A percentile compares a stretch with the other conserved stretches of the same genome.
phyloP scores from a whole-genome alignment of 441 rosid species.

The Rhodomyrtus psidioides region DNA sequence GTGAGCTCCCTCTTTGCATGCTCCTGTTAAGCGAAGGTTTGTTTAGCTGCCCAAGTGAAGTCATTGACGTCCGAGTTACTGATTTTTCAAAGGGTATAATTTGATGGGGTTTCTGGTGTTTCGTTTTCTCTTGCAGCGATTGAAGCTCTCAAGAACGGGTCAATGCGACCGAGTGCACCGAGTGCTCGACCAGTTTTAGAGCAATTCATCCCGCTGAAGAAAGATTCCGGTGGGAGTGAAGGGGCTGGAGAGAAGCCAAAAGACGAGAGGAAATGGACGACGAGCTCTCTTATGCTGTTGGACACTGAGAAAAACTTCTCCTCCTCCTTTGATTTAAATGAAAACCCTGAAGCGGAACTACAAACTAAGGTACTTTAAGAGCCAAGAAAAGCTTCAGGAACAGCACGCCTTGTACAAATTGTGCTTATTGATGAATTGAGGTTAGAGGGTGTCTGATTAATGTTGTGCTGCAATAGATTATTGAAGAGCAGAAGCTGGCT shows the following conservation, averaged over 20 bases:
- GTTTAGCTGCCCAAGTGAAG: background rate
- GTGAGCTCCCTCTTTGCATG: background rate
- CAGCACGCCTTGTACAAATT: background rate
- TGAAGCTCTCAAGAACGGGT: background rate
- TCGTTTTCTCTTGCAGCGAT: background rate
- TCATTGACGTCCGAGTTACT: background rate
- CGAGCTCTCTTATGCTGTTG: background rate
- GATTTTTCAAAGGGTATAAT: accelerated
- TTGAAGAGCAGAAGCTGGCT: background rate
- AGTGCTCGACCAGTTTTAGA: background rate
- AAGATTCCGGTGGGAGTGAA: background rate
- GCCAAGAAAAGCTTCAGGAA: background rate
- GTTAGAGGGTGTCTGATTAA: background rate
- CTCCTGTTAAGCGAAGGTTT: background rate
- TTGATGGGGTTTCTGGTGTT: background rate
- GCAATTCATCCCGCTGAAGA: background rate
- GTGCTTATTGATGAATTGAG: background rate
- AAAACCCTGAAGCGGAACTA: background rate
- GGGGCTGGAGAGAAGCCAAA: background rate
- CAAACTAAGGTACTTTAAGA: background rate
- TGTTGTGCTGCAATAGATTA: background rate
- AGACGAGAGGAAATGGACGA: background rate
- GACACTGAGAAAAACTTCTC: background rate
- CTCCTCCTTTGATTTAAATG: background rate
- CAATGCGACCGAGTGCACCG: background rate